Evolutionary conservation across 1,139 yeast genomes (phyloP), one percentile per base, ranked within the genome.

Genomic region (Maudiozyma humilis): DNA sequence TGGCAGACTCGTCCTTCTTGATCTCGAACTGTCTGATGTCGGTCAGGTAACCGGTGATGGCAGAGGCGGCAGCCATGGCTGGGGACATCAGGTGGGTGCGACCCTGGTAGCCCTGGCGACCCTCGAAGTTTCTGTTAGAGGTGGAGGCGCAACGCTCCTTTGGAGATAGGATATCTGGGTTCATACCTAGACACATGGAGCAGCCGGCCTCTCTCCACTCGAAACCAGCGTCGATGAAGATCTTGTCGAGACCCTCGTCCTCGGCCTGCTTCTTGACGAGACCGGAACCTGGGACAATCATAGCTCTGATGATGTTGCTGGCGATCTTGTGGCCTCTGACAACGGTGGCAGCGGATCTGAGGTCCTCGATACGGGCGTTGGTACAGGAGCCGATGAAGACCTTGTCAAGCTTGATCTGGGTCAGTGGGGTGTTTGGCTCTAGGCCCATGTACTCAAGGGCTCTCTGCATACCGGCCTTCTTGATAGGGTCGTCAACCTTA

Each of bases 121-220:
- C 98, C 69, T 91, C 96, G 64, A 91, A 91, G 72, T 91, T 91
- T 76, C 98, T 84, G 74, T 91, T 91, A 25, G 97, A 89, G 27
- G 98, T 91, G 18, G 97, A 89, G 4, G 98, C 98, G 72, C 98
- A 91, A 69, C 98, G 81, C 68, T 91, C 98, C 62, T 84, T 78
- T 38, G 97, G 97, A 49, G 82, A 79, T 60, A 91, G 76, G 58
- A 91, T 89, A 71, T 91, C 98, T 35, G 97, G 96, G 70, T 91
- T 91, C 98, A 91, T 91, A 68, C 98, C 98, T 48, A 91, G 77
- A 71, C 98, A 91, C 98, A 91, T 91, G 42, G 97, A 89, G 70
- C 98, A 91, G 50, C 98, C 98, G 51, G 98, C 97, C 71, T 91
- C 98, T 72, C 98, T 83, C 98, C 98, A 91, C 58, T 84, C 88